Base-by-base conservation (phyloP, 352 stramenopile genomes). In the Globisporangium abappressorium region DNA sequence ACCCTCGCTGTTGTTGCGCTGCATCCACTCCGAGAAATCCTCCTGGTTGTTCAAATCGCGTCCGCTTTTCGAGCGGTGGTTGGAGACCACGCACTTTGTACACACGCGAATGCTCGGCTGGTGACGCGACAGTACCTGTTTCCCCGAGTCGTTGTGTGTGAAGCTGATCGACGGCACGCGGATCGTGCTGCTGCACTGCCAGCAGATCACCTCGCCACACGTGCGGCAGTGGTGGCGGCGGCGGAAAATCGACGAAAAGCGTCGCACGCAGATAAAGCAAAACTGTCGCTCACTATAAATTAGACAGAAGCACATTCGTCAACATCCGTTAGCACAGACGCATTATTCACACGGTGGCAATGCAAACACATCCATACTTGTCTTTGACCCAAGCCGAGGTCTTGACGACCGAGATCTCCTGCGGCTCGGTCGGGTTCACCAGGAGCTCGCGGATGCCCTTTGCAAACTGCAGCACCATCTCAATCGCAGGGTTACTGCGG, bases 191-290 rank as follows among this genome's bases (percentile, higher is more conserved):
- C 86, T 94, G 68, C 88, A 96, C 24, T 92, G 83, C 81, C 85
- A 94, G 70, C 89, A 97, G 61, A 97, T 94, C 43, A 97, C 83
- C 77, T 94, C 86, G 7, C 89, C 89, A 56, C 89, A 97, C 34
- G 84, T 92, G 51, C 89, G 87, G 69, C 89, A 97, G 65, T 97
- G 89, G 64, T 97, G 89, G n/a, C 85, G 84, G 1, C 88, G 85
- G 36, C 88, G 86, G 57, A 96, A 94, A 61, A 96, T 89, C 5
- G 88, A 75, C 18, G 85, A 92, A 70, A 96, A 96, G 47, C 85
- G 82, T 18, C 84, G 82, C 47, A 86, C 80, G 60, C 88, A 96
- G 66, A 94, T 90, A 58, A 89, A 81, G 61, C 88, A 96, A 62
- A 85, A 93, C 57, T 88, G 85, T 1, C 88, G 86, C 61, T 94